A percentile compares a stretch with the other conserved stretches of the same genome.
Evolutionary conservation across 306 rosid species (phyloP).

Genomic region (Prosopis cineraria): DNA sequence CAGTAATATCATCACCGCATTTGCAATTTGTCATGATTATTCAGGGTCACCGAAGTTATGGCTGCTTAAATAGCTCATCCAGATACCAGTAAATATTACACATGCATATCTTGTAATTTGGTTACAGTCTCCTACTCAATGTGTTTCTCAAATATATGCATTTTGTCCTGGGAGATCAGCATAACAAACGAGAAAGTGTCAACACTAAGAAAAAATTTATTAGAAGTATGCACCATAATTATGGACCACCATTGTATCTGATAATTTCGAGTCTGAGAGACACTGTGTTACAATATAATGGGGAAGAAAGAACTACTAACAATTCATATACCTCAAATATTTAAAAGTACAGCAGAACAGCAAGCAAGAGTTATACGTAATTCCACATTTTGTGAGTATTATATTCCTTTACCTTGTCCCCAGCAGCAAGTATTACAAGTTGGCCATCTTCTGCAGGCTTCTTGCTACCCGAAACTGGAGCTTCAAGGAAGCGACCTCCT

Average conservation of each 20-base stretch:
- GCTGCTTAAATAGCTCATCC: not conserved
- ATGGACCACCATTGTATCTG: constrained; percentile 7
- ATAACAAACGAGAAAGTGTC: not conserved
- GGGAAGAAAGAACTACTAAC: constrained; percentile 10
- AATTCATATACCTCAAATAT: constrained; percentile 23
- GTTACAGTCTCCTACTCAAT: constrained; percentile 2
- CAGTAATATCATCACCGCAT: not conserved
- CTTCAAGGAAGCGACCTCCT: constrained; percentile 78
- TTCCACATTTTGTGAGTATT: constrained; percentile 3
- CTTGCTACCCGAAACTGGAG: constrained; percentile 98
- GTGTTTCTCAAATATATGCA: constrained; percentile 9
- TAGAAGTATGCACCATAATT: not conserved
- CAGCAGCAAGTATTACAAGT: constrained; percentile 84
- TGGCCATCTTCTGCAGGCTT: constrained; percentile 99
- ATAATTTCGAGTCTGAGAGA: not conserved
- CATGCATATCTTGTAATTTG: not conserved
- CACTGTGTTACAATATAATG: constrained; percentile 9
- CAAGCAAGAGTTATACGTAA: constrained; percentile 14
- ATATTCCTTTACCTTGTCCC: constrained; percentile 58
- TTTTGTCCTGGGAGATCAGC: constrained; percentile 5
- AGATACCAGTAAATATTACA: not conserved
- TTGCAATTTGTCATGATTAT: not conserved
- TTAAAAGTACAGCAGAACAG: not conserved
- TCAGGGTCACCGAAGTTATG: not conserved
- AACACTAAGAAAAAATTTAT: not conserved